Evolutionary conservation across 1,284 basidiomycete species (phyloP).

Genomic region (Albatrellus sp.): DNA sequence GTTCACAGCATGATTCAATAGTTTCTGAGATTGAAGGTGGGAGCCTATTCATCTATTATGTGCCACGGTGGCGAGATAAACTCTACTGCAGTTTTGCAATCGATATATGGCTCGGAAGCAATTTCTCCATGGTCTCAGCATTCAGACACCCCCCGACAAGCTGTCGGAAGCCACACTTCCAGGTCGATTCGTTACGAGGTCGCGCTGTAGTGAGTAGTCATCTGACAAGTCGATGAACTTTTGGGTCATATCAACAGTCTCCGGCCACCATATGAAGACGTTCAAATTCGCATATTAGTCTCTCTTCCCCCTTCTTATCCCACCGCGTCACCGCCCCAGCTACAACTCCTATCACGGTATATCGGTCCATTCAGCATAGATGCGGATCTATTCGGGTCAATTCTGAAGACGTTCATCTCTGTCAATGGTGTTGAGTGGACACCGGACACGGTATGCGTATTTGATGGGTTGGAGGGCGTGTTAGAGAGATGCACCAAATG

Average conservation of each 20-base stretch:
- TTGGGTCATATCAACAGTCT: conserved; percentile 27
- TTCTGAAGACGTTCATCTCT: conserved; percentile 77
- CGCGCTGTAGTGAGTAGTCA: conserved; percentile 27
- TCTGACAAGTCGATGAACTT: conserved; percentile 14
- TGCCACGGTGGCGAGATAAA: conserved; percentile 5
- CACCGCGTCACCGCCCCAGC: conserved; percentile 55
- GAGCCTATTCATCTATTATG: conserved; percentile 11
- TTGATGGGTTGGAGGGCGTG: conserved; percentile 79
- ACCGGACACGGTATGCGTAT: conserved; percentile 69
- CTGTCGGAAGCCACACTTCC: conserved; percentile 9
- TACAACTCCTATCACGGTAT: conserved; percentile 80
- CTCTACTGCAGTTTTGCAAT: conserved; percentile 49
- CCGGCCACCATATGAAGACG: conserved; percentile 42
- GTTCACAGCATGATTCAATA: conserved; percentile 36
- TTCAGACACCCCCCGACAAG: conserved; percentile 15
- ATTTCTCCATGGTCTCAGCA: conserved; percentile 40
- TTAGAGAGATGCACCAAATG: conserved; percentile 55
- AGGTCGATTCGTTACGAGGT: conserved; percentile 57
- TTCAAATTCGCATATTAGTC: conserved; percentile 55
- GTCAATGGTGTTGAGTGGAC: conserved; percentile 63
- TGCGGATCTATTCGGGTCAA: conserved; percentile 57
- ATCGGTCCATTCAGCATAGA: conserved; percentile 72
- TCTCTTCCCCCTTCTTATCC: conserved; percentile 71
- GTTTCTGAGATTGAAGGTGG: conserved; percentile 60
- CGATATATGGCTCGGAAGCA: conserved; percentile 70